These are phyloP conservation scores for Mucor lusitanicus DNA, from an alignment of 371 early-diverging fungal genomes.

Conservation along the genomic window DNA sequence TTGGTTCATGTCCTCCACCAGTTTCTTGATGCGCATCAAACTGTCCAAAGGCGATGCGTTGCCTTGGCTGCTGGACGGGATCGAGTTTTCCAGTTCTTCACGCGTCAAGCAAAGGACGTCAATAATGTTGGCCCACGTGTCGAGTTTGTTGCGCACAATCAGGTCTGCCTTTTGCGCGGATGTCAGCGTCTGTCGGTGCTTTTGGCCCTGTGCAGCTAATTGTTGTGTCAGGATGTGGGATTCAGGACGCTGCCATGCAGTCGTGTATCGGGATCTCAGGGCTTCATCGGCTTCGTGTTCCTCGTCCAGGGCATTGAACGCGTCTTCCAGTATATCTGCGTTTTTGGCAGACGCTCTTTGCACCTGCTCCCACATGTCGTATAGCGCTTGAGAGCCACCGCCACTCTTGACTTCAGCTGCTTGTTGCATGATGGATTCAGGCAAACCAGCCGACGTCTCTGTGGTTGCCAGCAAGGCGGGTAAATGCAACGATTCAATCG, in stretches of 20 bases:
- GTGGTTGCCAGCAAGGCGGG: constrained; percentile 72
- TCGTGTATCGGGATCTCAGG: constrained; percentile 50
- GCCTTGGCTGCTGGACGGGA: constrained; percentile 11
- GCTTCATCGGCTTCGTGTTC: constrained; percentile 73
- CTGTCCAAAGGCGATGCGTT: neutral
- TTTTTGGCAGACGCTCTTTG: constrained; percentile 53
- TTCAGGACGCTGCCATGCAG: constrained; percentile 63
- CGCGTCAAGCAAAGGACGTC: constrained; percentile 33
- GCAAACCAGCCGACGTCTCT: constrained; percentile 70
- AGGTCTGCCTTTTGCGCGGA: constrained; percentile 72
- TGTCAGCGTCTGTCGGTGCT: constrained; percentile 64
- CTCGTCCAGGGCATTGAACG: constrained; percentile 69
- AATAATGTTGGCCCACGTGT: constrained; percentile 57
- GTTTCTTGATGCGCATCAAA: constrained; percentile 19
- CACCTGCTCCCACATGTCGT: constrained; percentile 65
- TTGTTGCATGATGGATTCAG: constrained; percentile 63
- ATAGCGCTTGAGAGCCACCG: constrained; percentile 66
- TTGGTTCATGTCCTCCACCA: constrained; percentile 37
- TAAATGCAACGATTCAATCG: constrained; percentile 69
- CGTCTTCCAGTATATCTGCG: constrained; percentile 62
- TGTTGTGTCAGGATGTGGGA: constrained; percentile 64
- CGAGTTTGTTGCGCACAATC: constrained; percentile 63
- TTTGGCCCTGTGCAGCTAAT: constrained; percentile 62
- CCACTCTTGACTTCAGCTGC: constrained; percentile 74
- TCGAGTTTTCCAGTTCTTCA: constrained; percentile 44